A percentile compares a stretch with the other conserved stretches of the same genome.
These are phyloP conservation scores for Ophiostoma triangulosporum DNA, from an alignment of 2,329 filamentous ascomycete genomes.

Conservation along the genomic window DNA sequence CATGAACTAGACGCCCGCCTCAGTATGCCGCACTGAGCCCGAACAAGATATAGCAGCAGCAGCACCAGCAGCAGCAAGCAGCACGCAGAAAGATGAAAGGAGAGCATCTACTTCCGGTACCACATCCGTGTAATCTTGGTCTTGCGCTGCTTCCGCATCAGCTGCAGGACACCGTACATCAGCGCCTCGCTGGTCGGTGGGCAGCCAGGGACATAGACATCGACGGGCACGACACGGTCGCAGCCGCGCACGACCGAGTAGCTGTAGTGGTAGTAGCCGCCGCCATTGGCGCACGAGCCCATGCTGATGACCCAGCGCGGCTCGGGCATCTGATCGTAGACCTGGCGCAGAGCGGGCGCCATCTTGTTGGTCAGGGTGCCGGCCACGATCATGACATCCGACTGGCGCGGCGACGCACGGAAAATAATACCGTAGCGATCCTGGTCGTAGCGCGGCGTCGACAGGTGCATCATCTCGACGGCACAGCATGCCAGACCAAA, in stretches of 20 bases:
- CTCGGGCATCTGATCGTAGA: slow-evolving; percentile 94
- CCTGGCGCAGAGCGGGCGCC: slow-evolving; percentile 77
- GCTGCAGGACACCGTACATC: slow-evolving; percentile 46
- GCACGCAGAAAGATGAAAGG: too few relatives aligned
- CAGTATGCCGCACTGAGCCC: too few relatives aligned
- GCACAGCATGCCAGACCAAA: slow-evolving; percentile 83
- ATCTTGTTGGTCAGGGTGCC: slow-evolving; percentile 94
- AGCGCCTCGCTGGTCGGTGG: slow-evolving; percentile 34
- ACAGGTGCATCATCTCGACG: slow-evolving; percentile 87
- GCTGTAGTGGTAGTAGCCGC: slow-evolving; percentile 62
- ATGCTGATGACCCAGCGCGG: slow-evolving; percentile 69
- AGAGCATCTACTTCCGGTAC: slow-evolving; percentile 32
- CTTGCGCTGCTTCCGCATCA: slow-evolving; percentile 55
- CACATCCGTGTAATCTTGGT: slow-evolving; percentile 34
- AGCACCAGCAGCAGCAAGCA: not conserved
- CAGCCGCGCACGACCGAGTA: slow-evolving; percentile 53
- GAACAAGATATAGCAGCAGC: not conserved
- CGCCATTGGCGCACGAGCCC: slow-evolving; percentile 59
- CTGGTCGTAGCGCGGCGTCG: slow-evolving; percentile 78
- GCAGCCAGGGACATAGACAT: slow-evolving; percentile 56
- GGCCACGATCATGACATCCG: slow-evolving; percentile 87
- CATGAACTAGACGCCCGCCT: too few relatives aligned
- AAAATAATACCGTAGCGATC: slow-evolving; percentile 84
- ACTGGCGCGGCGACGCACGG: slow-evolving; percentile 74
- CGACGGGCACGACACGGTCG: slow-evolving; percentile 52